Conservation (phyloP, 441 rosid species). For the Croton setiger region DNA sequence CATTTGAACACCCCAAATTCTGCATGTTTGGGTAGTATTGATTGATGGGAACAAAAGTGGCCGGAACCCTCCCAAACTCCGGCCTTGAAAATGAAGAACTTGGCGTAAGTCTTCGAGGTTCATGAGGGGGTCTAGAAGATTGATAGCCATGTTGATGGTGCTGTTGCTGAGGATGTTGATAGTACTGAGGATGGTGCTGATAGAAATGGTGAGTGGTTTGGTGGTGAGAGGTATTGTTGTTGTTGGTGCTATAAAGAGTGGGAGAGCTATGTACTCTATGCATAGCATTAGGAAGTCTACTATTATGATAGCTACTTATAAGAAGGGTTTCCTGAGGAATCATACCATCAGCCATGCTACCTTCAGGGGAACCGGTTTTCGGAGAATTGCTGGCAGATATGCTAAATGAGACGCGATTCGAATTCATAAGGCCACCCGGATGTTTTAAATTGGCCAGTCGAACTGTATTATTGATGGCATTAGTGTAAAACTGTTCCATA, state of each 20-base stretch:
- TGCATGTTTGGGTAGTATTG: slow-evolving; percentile 28
- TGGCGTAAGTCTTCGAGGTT: slow-evolving; percentile 22
- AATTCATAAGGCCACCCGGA: slow-evolving; percentile 29
- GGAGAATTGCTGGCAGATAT: slow-evolving; percentile 61
- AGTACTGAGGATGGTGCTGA: slow-evolving; percentile 31
- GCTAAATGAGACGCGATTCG: slow-evolving; percentile 38
- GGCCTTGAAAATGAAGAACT: slow-evolving; percentile 15
- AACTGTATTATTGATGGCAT: slow-evolving; percentile 54
- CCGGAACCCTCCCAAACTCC: slow-evolving; percentile 27
- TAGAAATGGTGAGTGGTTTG: slow-evolving; percentile 24
- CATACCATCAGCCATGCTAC: slow-evolving; percentile 24
- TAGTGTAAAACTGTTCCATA: slow-evolving; percentile 51
- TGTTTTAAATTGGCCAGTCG: slow-evolving; percentile 25
- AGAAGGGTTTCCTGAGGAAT: slow-evolving; percentile 21
- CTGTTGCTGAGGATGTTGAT: slow-evolving; percentile 35
- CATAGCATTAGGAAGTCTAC: slow-evolving; percentile 39
- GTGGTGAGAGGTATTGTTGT: slow-evolving; percentile 3
- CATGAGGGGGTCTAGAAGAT: slow-evolving; percentile 31
- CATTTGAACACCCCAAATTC: slow-evolving; percentile 24
- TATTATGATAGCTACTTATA: slow-evolving; percentile 22
- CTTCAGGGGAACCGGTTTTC: slow-evolving; percentile 48
- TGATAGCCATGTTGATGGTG: slow-evolving; percentile 29
- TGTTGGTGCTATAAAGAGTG: slow-evolving; percentile 42
- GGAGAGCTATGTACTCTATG: slow-evolving; percentile 72
- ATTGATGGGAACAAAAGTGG: slow-evolving; percentile 2